A percentile compares a stretch with the other conserved stretches of the same genome.
These are phyloP conservation scores for Rhizopogon rudus DNA, from an alignment of 768 basidiomycete genomes.

Conservation along the genomic window DNA sequence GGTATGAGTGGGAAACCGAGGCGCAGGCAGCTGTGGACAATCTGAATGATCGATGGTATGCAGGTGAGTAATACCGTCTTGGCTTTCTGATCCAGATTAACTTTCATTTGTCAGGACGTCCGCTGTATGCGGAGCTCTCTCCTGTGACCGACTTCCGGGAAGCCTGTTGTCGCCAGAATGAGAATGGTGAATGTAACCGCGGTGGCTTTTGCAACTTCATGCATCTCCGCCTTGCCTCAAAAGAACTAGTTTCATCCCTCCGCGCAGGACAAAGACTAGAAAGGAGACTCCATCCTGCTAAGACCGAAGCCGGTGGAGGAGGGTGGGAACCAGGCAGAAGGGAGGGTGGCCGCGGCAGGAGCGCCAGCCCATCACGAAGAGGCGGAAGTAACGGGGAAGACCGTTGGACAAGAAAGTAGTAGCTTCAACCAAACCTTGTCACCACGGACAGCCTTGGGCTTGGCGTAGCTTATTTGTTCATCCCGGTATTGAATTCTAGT, in stretches of 20 bases:
- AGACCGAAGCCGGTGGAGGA: constrained; percentile 59
- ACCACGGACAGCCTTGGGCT: not conserved
- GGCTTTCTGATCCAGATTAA: constrained; percentile 3
- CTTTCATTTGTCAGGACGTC: constrained; percentile 56
- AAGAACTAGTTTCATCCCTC: constrained; percentile 74
- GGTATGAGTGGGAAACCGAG: constrained; percentile 98
- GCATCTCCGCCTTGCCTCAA: constrained; percentile 88
- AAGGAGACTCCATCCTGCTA: constrained; percentile 65
- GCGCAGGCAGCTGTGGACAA: constrained; percentile 90
- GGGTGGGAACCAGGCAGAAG: constrained; percentile 82
- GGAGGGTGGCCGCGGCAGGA: constrained; percentile 60
- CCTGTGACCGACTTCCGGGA: constrained; percentile 99
- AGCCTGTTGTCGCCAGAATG: constrained; percentile 98
- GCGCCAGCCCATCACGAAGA: constrained; percentile 65
- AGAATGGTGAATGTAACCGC: constrained; percentile 96
- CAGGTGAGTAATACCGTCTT: constrained; percentile 44
- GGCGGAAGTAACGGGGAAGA: constrained; percentile 69
- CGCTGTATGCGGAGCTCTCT: constrained; percentile 93
- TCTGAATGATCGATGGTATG: constrained; percentile 97
- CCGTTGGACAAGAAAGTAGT: constrained; percentile 64
- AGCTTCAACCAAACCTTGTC: not conserved
- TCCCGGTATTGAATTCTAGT: not conserved
- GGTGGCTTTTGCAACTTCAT: constrained; percentile 99
- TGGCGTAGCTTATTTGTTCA: not conserved
- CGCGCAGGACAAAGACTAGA: constrained; percentile 82